These are phyloP conservation scores for Kwoniella dendrophila DNA, from an alignment of 768 basidiomycete genomes.

Conservation along the genomic window DNA sequence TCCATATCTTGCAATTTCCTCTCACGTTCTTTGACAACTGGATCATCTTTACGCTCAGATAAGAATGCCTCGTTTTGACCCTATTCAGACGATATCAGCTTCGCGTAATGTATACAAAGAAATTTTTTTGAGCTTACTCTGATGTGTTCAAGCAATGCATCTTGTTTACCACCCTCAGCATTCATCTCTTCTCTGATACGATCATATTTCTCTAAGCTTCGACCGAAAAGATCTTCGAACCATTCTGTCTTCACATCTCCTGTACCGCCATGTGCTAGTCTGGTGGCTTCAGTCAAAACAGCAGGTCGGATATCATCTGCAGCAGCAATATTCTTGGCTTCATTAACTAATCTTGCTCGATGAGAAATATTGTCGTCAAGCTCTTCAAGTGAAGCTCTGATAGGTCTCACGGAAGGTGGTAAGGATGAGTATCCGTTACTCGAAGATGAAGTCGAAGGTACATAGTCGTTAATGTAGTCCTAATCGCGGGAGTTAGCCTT, in stretches of 20 bases:
- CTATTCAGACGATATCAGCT: constrained; percentile 55
- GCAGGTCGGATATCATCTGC: constrained; percentile 73
- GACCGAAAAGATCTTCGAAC: constrained; percentile 82
- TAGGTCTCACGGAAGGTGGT: constrained; percentile 46
- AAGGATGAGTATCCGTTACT: constrained; percentile 26
- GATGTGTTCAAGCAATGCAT: constrained; percentile 67
- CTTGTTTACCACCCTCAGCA: constrained; percentile 66
- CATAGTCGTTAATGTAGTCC: constrained; percentile 44
- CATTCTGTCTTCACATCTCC: constrained; percentile 74
- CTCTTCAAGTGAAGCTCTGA: constrained; percentile 67
- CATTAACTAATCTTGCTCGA: constrained; percentile 66
- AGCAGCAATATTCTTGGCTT: constrained; percentile 66
- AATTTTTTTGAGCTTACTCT: constrained; percentile 61
- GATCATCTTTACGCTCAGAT: constrained; percentile 74
- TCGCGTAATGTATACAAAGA: neutral
- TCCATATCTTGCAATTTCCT: constrained; percentile 79
- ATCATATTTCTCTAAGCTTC: constrained; percentile 79
- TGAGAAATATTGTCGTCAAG: constrained; percentile 71
- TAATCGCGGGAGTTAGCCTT: neutral
- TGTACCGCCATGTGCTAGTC: constrained; percentile 62
- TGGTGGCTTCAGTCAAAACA: constrained; percentile 68
- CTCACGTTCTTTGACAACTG: constrained; percentile 76
- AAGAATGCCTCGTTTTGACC: constrained; percentile 72
- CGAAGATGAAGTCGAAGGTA: constrained; percentile 60
- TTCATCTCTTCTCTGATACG: constrained; percentile 64